phyloP scores from a whole-genome alignment of 768 basidiomycete species.

The Myochromella boudieri region DNA sequence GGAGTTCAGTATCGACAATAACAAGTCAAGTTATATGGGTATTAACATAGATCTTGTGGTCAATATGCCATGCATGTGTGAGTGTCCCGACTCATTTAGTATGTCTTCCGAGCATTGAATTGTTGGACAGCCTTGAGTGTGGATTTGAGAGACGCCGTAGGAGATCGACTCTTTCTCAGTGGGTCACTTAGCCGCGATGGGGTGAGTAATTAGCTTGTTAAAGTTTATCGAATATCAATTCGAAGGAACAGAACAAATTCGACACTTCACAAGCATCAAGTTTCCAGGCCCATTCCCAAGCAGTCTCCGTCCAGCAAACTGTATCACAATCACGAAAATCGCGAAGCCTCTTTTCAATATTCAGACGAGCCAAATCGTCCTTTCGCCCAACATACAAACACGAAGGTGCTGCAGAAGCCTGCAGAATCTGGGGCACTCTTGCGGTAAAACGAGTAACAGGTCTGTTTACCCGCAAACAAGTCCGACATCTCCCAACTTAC shows the following conservation, averaged over 20 bases:
- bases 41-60: constrained; percentile 93
- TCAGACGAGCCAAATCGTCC: constrained; percentile 38
- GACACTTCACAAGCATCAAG: constrained; percentile 78
- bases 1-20: constrained; percentile 82
- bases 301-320: constrained; percentile 68
- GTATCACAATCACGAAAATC: constrained; percentile 73
- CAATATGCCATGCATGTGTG: constrained; percentile 91
- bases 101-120: not conserved
- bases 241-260: constrained; percentile 59
- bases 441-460: constrained; percentile 89
- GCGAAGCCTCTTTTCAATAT: constrained; percentile 68
- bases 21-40: constrained; percentile 60
- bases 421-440: constrained; percentile 83
- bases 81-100: constrained; percentile 30
- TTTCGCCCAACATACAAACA: constrained; percentile 79
- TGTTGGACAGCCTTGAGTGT: constrained; percentile 67
- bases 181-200: constrained; percentile 81
- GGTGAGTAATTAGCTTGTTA: constrained; percentile 37
- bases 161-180: constrained; percentile 86
- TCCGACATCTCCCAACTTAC: not conserved
- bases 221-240: not conserved
- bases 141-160: constrained; percentile 90
- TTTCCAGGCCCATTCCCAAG: constrained; percentile 64
- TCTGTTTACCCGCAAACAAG: constrained; percentile 22
- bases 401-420: constrained; percentile 68